phyloP scores from a whole-genome alignment of 768 basidiomycete genomes.

The Leccinum aurantiacum region DNA sequence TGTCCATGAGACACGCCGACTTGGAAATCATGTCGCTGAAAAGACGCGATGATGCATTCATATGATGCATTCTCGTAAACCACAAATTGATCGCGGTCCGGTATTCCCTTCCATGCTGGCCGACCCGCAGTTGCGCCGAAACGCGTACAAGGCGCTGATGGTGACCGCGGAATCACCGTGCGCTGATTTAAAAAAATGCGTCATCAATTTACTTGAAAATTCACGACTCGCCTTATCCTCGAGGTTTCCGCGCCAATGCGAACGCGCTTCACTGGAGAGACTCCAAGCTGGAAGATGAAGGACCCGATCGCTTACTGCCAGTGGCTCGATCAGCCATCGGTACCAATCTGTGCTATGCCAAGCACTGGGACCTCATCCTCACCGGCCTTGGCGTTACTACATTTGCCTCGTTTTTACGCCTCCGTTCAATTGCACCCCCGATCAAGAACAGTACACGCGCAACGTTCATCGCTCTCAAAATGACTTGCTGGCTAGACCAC shows the following conservation, averaged over 20 bases:
- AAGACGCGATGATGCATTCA: neutral
- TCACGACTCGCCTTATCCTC: conserved; percentile 18
- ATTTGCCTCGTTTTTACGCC: neutral
- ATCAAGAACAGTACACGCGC: neutral
- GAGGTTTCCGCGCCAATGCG: conserved; percentile 6
- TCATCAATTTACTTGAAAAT: neutral
- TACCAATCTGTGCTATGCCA: neutral
- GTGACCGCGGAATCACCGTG: conserved; percentile 1
- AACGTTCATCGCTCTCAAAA: neutral
- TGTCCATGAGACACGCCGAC: neutral
- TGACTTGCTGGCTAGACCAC: neutral
- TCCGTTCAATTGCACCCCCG: neutral
- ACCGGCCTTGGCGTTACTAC: neutral
- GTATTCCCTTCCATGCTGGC: neutral
- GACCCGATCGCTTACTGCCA: conserved; percentile 13
- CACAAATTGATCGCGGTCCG: neutral
- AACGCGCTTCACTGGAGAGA: neutral
- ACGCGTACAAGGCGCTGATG: conserved; percentile 1
- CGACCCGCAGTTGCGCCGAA: neutral
- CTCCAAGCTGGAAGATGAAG: neutral
- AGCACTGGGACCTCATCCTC: neutral
- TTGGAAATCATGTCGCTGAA: neutral
- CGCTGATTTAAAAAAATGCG: neutral
- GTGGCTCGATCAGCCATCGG: neutral
- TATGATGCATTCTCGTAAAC: neutral